These are phyloP conservation scores for Avicennia marina DNA, from an alignment of 257 asterid genomes.

Conservation along the genomic window DNA sequence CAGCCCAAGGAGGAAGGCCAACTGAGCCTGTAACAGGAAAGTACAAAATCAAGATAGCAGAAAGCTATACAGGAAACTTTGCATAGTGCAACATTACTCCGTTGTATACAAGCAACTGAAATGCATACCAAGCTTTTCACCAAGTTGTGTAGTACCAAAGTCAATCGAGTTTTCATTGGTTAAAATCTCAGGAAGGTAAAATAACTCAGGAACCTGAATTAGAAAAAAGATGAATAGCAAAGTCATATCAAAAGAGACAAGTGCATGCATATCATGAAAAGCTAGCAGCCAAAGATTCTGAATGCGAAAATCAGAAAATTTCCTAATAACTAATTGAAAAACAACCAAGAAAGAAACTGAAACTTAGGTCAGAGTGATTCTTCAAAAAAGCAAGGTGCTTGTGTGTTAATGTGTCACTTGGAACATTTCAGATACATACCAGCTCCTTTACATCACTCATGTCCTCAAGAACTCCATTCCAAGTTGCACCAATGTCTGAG, in stretches of 20 bases:
- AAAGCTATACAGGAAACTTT: conserved; percentile 14
- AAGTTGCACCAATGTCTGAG: conserved; percentile 82
- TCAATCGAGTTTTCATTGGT: conserved; percentile 10
- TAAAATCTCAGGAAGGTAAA: conserved; percentile 6
- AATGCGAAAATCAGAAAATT: neutral
- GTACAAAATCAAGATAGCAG: conserved; percentile 13
- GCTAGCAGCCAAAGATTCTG: conserved; percentile 6
- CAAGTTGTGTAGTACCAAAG: conserved; percentile 13
- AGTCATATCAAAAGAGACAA: neutral
- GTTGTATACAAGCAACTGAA: neutral
- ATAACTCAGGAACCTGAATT: conserved; percentile 11
- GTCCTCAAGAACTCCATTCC: conserved; percentile 98
- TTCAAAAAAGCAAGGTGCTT: too few relatives aligned
- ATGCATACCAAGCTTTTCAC: conserved; percentile 12
- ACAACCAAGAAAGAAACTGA: neutral
- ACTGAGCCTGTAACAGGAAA: conserved; percentile 52
- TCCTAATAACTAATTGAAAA: neutral
- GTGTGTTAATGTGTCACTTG: too few relatives aligned
- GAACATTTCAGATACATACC: conserved; percentile 42
- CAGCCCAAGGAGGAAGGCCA: conserved; percentile 93
- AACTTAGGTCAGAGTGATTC: neutral
- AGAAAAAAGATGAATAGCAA: neutral
- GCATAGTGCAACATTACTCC: conserved; percentile 1
- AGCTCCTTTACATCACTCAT: conserved; percentile 97
- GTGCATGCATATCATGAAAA: neutral